A percentile compares a stretch with the other conserved stretches of the same genome.
Evolutionary conservation across 257 asterid genomes (phyloP).

Genomic region (Cruciata laevipes): DNA sequence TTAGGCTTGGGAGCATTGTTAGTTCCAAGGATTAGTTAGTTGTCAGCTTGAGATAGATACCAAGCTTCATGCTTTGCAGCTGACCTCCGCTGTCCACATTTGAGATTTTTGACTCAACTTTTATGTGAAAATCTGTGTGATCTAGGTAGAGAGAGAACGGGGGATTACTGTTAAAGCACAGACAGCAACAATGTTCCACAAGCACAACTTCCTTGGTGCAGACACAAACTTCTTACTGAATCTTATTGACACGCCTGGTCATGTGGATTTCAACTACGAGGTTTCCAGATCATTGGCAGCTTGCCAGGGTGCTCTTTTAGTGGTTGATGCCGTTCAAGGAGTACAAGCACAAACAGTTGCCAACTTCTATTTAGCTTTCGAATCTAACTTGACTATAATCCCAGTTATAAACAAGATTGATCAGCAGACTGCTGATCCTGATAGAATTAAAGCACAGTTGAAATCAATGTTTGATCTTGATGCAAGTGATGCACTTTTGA

Average conservation of each 20-base stretch:
- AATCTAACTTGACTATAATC: constrained; percentile 66
- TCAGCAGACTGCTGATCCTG: constrained; percentile 99
- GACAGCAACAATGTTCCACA: constrained; percentile 97
- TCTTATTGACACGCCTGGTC: constrained; percentile 96
- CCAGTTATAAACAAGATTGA: constrained; percentile 95
- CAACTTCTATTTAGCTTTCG: constrained; percentile 91
- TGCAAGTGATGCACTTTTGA: constrained; percentile 68
- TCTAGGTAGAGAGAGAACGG: constrained; percentile 94
- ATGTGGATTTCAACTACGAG: constrained; percentile 94
- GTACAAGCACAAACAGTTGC: constrained; percentile 99
- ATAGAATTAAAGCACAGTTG: constrained; percentile 80
- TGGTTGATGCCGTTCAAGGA: constrained; percentile 98
- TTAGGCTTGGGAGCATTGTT: not conserved
- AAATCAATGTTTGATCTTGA: constrained; percentile 93
- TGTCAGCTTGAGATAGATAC: not conserved
- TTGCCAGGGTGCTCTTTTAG: constrained; percentile 95
- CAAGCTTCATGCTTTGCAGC: not conserved
- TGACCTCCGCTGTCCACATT: not conserved
- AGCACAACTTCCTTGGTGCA: constrained; percentile 49
- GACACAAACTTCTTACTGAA: constrained; percentile 61
- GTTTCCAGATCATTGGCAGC: constrained; percentile 98
- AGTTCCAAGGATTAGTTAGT: not conserved
- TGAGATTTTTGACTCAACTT: not conserved
- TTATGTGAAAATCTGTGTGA: constrained; percentile 16
- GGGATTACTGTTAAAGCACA: constrained; percentile 99